Base-by-base conservation (phyloP, 169 alveolate genomes). In the Theileria parva region DNA sequence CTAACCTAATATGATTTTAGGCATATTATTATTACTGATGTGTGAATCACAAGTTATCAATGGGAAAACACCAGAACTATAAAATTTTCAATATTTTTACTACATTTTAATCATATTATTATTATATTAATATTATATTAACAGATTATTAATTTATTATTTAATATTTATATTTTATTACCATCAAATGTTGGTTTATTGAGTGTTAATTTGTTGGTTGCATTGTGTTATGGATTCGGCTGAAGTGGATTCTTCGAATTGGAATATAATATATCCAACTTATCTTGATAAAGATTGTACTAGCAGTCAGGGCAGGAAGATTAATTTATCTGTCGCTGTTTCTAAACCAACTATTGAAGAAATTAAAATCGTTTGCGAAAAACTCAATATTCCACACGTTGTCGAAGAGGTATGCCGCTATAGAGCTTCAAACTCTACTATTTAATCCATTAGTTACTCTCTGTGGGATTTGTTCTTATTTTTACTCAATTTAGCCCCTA, bases 281-380 rank as follows among this genome's bases (percentile, higher is more conserved):
- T 89, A 89, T 72, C 71, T 89, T 51, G 91, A 89, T 85, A 89
- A 86, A 75, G 84, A 86, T 50, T 79, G 85, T 74, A 89, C 79
- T 55, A 80, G 72, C 7, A 86, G 85, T 64, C 91, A 86, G 66
- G 94, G 94, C 28, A 85, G 94, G 63, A 61, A 85, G 60, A 87
- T 89, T 53, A 86, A 75, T 73, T 32, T 73, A 32, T 51, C 79
- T 19, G 74, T 79, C 72, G 89, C 93, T 44, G 91, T 89, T 15
- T 53, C 71, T 28, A 87, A 89, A 66, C 94, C 94, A 25, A 71
- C 87, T 59, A 75, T 89, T 28, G 92, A 89, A 69, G 94, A 89
- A 17, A 89, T 89, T 48, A 80, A 85, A 32, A 28, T 73, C n/a
- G 94, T 87, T 27, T 86, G 92, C 76, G 91, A 86, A 85, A 81